These are phyloP conservation scores for Calvatia gigantea DNA, from an alignment of 768 basidiomycete genomes.

Conservation along the genomic window DNA sequence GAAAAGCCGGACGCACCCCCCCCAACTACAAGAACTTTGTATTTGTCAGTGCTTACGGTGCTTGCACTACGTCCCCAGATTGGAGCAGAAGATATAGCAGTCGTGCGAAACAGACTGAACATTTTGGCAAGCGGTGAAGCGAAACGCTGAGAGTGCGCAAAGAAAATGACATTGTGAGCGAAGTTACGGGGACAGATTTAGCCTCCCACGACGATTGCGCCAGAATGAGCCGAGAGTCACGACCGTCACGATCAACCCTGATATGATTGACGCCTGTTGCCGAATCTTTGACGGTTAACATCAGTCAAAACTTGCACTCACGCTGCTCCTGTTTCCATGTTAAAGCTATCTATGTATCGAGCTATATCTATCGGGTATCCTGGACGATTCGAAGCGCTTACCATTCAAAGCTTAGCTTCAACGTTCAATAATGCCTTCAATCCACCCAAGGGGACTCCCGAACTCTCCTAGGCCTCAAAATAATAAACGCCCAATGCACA, in stretches of 20 bases:
- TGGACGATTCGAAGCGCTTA: too few species aligned
- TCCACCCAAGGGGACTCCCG: slow-evolving; percentile 2
- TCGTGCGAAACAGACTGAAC: not conserved
- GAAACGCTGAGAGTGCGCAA: not conserved
- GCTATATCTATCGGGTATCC: too few species aligned
- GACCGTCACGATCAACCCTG: not conserved
- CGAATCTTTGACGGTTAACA: not conserved
- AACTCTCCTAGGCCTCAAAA: not conserved
- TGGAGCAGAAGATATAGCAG: not conserved
- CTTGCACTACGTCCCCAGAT: slow-evolving; percentile 28
- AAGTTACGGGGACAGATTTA: not conserved
- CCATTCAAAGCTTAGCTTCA: too few species aligned
- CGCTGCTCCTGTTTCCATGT: slow-evolving; percentile 1
- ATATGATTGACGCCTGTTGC: not conserved
- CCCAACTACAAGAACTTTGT: slow-evolving; percentile 84
- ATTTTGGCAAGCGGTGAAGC: not conserved
- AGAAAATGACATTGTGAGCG: not conserved
- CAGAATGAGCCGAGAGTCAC: slow-evolving; percentile 9
- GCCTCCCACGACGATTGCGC: slow-evolving; percentile 5
- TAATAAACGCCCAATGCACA: not conserved
- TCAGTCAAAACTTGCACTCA: not conserved
- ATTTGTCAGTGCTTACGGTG: slow-evolving; percentile 48
- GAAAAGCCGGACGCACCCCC: slow-evolving; percentile 52
- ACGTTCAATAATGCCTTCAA: too few species aligned
- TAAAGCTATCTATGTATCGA: not conserved